These are phyloP conservation scores for Naganishia randhawae DNA, from an alignment of 768 basidiomycete species.

Conservation along the genomic window DNA sequence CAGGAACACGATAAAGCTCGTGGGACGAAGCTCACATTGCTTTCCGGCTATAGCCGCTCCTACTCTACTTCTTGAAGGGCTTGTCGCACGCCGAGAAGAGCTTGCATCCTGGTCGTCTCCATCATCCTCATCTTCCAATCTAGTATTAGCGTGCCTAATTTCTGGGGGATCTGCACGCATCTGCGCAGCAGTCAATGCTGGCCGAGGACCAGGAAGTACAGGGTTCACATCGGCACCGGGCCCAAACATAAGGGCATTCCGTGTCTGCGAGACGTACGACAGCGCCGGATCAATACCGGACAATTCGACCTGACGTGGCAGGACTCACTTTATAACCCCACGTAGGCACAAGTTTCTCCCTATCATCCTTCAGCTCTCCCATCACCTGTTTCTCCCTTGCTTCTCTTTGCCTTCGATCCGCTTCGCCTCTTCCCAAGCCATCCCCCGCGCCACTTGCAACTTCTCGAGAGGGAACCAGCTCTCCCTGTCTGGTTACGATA, in stretches of 20 bases:
- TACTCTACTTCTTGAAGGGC: conserved; percentile 84
- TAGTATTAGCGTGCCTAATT: conserved; percentile 76
- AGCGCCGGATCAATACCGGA: conserved; percentile 22
- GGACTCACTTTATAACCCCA: conserved; percentile 48
- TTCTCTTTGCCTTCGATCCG: conserved; percentile 31
- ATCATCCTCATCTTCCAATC: conserved; percentile 62
- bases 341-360: conserved; percentile 38
- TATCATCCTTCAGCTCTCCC: conserved; percentile 36
- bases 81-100: conserved; percentile 56
- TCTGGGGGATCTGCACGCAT: conserved; percentile 44
- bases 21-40: conserved; percentile 62
- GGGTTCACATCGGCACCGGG: conserved; percentile 86
- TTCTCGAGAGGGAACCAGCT: conserved; percentile 44
- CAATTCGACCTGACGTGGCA: neutral
- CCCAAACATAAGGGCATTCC: conserved; percentile 91
- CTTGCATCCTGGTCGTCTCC: conserved; percentile 55
- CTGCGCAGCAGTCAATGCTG: conserved; percentile 8
- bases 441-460: conserved; percentile 37
- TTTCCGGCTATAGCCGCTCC: conserved; percentile 89
- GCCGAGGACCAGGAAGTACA: conserved; percentile 51
- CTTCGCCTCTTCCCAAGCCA: conserved; percentile 38
- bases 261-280: conserved; percentile 57
- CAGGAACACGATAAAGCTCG: conserved; percentile 10
- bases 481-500: conserved; percentile 40
- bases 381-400: conserved; percentile 37